These are phyloP conservation scores for Hippophae rhamnoides DNA, from an alignment of 306 rosid species.

Conservation along the genomic window DNA sequence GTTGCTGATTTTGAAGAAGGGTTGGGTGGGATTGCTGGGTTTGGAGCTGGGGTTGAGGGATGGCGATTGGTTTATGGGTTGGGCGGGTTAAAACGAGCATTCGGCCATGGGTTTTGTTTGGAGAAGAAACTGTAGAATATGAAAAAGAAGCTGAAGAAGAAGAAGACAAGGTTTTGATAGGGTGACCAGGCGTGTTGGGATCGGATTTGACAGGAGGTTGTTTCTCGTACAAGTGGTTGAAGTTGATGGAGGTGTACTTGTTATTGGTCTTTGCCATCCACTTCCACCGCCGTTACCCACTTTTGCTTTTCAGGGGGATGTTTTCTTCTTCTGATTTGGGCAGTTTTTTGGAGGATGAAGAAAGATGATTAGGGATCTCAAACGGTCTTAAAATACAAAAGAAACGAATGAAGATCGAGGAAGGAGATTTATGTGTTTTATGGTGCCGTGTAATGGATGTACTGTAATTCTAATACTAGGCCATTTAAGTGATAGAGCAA, in stretches of 20 bases:
- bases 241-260: slow-evolving; percentile 61
- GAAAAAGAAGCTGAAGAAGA: slow-evolving; percentile 37
- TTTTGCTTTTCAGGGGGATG: not conserved
- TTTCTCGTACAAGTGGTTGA: slow-evolving; percentile 72
- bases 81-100: slow-evolving; percentile 69
- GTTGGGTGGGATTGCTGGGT: slow-evolving; percentile 16
- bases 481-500: too few relatives aligned
- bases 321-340: too few relatives aligned
- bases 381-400: too few relatives aligned
- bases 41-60: slow-evolving; percentile 16
- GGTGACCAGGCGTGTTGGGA: slow-evolving; percentile 21
- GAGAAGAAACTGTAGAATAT: slow-evolving; percentile 52
- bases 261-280: slow-evolving; percentile 76
- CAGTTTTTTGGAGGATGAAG: too few relatives aligned
- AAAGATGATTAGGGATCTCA: too few relatives aligned
- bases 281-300: slow-evolving; percentile 15
- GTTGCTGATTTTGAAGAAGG: too few relatives aligned
- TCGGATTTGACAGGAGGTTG: slow-evolving; percentile 17
- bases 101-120: slow-evolving; percentile 65
- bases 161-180: slow-evolving; percentile 20
- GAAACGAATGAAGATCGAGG: too few relatives aligned
- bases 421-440: too few relatives aligned
- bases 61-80: slow-evolving; percentile 32
- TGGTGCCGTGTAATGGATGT: too few relatives aligned
- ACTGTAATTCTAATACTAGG: too few relatives aligned